Percentiles rank a stretch among this genome's conserved stretches.
Conservation (phyloP, 768 basidiomycete genomes). For the Plicaturopsis crispa region DNA sequence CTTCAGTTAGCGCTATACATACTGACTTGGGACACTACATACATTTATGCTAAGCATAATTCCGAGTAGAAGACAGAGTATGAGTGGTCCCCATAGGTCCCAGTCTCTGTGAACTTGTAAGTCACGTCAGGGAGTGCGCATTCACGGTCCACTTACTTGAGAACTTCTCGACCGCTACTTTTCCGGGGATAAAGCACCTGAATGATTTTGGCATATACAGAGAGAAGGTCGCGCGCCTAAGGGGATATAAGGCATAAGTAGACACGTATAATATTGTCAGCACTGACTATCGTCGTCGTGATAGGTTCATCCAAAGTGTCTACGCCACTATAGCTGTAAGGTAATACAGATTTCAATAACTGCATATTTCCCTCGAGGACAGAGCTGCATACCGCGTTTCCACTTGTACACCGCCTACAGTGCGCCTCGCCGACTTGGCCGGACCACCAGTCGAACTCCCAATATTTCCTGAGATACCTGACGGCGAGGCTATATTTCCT, state of each 20-base stretch:
- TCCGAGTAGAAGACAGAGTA: slow-evolving; percentile 72
- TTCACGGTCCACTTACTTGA: slow-evolving; percentile 41
- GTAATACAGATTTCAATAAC: slow-evolving; percentile 1
- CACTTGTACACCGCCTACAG: slow-evolving; percentile 77
- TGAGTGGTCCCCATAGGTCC: slow-evolving; percentile 96
- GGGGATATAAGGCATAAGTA: slow-evolving; percentile 5
- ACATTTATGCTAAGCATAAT: slow-evolving; percentile 86
- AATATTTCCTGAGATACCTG: slow-evolving; percentile 64
- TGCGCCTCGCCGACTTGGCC: slow-evolving; percentile 45
- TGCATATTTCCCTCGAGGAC: neutral
- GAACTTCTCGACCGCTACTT: slow-evolving; percentile 68
- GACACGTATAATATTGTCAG: slow-evolving; percentile 3
- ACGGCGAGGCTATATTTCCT: slow-evolving; percentile 19
- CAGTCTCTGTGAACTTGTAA: slow-evolving; percentile 58
- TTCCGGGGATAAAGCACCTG: slow-evolving; percentile 90
- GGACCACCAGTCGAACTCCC: slow-evolving; percentile 38
- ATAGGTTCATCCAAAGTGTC: slow-evolving; percentile 94
- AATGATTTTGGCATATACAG: slow-evolving; percentile 87
- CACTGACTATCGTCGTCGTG: slow-evolving; percentile 56
- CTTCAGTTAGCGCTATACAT: neutral
- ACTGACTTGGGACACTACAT: slow-evolving; percentile 12
- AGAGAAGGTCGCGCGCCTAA: slow-evolving; percentile 81
- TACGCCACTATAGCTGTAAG: slow-evolving; percentile 60
- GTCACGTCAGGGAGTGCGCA: slow-evolving; percentile 2
- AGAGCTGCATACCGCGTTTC: slow-evolving; percentile 72